Conservation (phyloP, 169 alveolate species). For the Plasmodium blacklocki region DNA sequence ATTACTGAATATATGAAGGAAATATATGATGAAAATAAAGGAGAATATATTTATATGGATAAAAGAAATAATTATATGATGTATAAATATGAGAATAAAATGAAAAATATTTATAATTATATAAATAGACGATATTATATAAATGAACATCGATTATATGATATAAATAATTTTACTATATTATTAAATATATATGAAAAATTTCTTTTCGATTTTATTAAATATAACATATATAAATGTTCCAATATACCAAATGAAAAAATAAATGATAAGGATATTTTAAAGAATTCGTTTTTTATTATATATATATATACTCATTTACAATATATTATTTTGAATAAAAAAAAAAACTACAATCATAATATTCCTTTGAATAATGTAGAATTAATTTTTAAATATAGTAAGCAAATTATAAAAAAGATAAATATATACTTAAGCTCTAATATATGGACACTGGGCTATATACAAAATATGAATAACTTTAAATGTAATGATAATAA, state of each 20-base stretch:
- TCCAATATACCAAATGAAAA: neutral
- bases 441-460: neutral
- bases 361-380: neutral
- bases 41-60: neutral
- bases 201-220: slow-evolving; percentile 12
- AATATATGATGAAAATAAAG: no score
- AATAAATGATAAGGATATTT: neutral
- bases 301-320: slow-evolving; percentile 23
- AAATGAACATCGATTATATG: slow-evolving; percentile 14
- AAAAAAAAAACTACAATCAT: neutral
- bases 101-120: slow-evolving; percentile 11
- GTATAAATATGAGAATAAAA: slow-evolving; percentile 20
- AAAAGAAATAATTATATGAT: neutral
- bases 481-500: neutral
- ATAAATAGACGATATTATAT: slow-evolving; percentile 38
- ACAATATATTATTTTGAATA: slow-evolving; percentile 4
- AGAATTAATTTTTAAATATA: slow-evolving; percentile 20
- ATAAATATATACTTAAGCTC: neutral
- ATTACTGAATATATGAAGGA: neutral
- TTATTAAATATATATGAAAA: slow-evolving; percentile 38
- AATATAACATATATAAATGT: slow-evolving; percentile 9
- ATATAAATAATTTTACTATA: slow-evolving; percentile 39
- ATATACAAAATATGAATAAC: neutral
- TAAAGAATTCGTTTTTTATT: neutral
- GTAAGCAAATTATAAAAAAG: slow-evolving; percentile 7